These are phyloP conservation scores for Fusarium papillatum DNA, from an alignment of 2,329 filamentous ascomycete species.

Conservation along the genomic window DNA sequence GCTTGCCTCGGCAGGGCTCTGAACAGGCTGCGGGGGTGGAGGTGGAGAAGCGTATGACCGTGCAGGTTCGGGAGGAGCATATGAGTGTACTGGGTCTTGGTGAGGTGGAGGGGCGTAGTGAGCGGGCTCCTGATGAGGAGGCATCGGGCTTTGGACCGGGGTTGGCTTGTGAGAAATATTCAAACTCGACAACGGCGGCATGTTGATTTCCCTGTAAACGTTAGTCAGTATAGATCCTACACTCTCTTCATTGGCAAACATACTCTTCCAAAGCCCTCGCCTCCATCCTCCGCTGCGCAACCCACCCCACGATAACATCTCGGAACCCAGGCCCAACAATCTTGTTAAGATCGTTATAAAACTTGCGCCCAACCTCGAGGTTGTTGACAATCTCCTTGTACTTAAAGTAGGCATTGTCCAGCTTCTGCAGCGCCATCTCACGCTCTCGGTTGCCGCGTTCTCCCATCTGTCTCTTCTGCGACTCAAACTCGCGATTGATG, in stretches of 20 bases:
- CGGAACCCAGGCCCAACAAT: slow-evolving; percentile 86
- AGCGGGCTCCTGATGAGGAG: slow-evolving; percentile 20
- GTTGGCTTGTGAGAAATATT: slow-evolving; percentile 50
- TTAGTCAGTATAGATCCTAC: slow-evolving; percentile 20
- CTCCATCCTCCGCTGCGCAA: slow-evolving; percentile 84
- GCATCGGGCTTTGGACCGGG: slow-evolving; percentile 33
- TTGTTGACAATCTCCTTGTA: slow-evolving; percentile 97
- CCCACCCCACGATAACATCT: slow-evolving; percentile 83
- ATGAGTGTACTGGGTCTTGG: background rate
- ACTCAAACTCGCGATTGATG: slow-evolving; percentile 83
- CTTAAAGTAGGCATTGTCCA: slow-evolving; percentile 94
- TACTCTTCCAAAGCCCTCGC: slow-evolving; percentile 84
- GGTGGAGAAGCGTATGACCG: slow-evolving; percentile 21
- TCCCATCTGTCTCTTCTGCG: slow-evolving; percentile 77
- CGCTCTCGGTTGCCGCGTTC: slow-evolving; percentile 76
- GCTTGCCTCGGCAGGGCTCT: slow-evolving; percentile 58
- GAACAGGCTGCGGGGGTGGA: slow-evolving; percentile 39
- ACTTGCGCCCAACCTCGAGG: slow-evolving; percentile 91
- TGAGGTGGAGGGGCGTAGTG: slow-evolving; percentile 19
- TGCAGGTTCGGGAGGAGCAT: slow-evolving; percentile 9
- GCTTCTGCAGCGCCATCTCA: slow-evolving; percentile 86
- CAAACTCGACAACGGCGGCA: slow-evolving; percentile 64
- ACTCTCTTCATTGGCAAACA: slow-evolving; percentile 43
- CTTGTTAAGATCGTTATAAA: slow-evolving; percentile 95
- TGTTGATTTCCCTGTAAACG: slow-evolving; percentile 60